Percentiles rank a stretch among this genome's conserved stretches.
Conservation (phyloP, 2,329 filamentous ascomycete species). For the Fusarium musae region DNA sequence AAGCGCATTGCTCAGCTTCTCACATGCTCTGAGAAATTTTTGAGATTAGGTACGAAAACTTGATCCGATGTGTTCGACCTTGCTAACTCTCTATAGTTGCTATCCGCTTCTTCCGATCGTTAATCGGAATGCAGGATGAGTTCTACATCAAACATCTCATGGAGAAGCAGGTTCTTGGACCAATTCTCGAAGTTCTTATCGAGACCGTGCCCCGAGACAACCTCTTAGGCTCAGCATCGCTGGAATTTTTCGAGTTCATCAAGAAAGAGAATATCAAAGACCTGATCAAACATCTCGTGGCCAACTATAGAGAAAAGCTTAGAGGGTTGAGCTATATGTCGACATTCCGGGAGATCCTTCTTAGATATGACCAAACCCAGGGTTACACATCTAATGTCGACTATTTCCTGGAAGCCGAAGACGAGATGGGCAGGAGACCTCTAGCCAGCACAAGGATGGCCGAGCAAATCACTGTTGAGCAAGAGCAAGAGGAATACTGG, state of each 20-base stretch:
- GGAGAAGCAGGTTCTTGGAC: conserved; percentile 82
- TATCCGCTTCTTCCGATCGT: conserved; percentile 91
- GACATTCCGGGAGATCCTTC: conserved; percentile 81
- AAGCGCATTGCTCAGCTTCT: conserved; percentile 85
- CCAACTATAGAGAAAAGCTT: conserved; percentile 83
- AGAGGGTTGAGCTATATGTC: conserved; percentile 82
- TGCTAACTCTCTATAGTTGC: conserved; percentile 68
- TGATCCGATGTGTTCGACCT: conserved; percentile 8
- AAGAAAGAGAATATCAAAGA: conserved; percentile 84
- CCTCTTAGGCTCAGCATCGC: conserved; percentile 89
- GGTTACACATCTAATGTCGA: conserved; percentile 74
- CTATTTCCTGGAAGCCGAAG: conserved; percentile 78
- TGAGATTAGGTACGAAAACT: conserved; percentile 78
- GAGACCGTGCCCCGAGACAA: conserved; percentile 93
- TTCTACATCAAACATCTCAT: conserved; percentile 90
- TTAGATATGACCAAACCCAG: conserved; percentile 82
- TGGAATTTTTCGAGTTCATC: conserved; percentile 94
- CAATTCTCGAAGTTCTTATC: conserved; percentile 84
- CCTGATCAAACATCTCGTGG: conserved; percentile 84
- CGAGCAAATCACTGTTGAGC: conserved; percentile 78
- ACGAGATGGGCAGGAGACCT: conserved; percentile 60
- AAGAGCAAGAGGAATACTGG: conserved; percentile 93
- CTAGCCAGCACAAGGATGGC: conserved; percentile 67
- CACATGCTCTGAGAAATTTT: conserved; percentile 85
- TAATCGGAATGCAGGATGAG: conserved; percentile 87